phyloP scores from a whole-genome alignment of 768 basidiomycete genomes.

The Agrocybe chaxingu region DNA sequence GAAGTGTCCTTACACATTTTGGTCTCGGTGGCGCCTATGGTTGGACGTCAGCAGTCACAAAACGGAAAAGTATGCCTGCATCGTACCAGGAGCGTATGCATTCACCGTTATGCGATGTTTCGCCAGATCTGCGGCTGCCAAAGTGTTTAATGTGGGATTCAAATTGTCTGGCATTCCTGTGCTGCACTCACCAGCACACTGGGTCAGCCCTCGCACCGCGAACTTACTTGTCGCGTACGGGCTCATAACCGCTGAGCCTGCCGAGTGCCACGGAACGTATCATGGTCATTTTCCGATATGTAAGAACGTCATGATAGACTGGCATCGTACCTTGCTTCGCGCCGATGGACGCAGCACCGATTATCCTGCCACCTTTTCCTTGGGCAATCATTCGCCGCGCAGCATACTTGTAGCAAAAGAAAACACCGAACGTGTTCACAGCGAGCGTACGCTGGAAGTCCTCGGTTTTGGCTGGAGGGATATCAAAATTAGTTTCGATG shows the following conservation, averaged over 20 bases:
- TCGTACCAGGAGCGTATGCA: conserved; percentile 34
- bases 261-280: not conserved
- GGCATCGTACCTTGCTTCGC: conserved; percentile 24
- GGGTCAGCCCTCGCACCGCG: conserved; percentile 34
- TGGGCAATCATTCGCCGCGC: conserved; percentile 59
- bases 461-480: conserved; percentile 26
- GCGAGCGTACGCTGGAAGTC: conserved; percentile 40
- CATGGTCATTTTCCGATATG: not conserved
- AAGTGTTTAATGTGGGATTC: not conserved
- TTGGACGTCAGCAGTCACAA: not conserved
- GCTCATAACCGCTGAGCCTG: not conserved
- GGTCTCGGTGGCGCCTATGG: too few species aligned
- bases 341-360: conserved; percentile 37
- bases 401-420: conserved; percentile 64
- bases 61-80: not conserved
- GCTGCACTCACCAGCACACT: conserved; percentile 26
- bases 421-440: conserved; percentile 56
- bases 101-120: conserved; percentile 39
- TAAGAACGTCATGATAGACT: not conserved
- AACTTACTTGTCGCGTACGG: conserved; percentile 34
- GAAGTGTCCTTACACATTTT: too few species aligned
- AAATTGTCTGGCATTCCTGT: not conserved
- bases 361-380: conserved; percentile 50
- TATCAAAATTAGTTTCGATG: not conserved
- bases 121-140: conserved; percentile 33